Evolutionary conservation across 495 filamentous ascomycete species (phyloP).

Genomic region (Cairneyella variabilis): DNA sequence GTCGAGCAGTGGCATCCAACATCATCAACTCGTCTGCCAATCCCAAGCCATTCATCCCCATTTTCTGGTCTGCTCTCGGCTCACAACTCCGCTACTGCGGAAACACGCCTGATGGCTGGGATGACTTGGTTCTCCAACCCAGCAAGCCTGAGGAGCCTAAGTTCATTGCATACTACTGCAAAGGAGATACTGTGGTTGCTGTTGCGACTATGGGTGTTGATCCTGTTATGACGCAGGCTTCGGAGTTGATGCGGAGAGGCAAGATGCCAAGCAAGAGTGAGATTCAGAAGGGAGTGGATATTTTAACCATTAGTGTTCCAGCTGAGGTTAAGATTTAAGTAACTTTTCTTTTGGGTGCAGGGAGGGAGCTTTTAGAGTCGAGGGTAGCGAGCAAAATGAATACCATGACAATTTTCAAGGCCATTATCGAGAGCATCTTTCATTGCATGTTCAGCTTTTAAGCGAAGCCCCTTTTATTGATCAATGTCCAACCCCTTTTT

Average conservation of each 20-base stretch:
- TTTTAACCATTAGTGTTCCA: conserved; percentile 49
- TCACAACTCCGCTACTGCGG: conserved; percentile 89
- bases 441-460: too few species aligned
- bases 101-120: conserved; percentile 74
- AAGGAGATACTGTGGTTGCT: conserved; percentile 85
- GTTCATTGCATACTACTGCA: conserved; percentile 84
- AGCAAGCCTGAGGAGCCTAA: conserved; percentile 77
- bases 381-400: too few species aligned
- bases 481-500: too few species aligned
- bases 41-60: conserved; percentile 75
- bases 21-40: conserved; percentile 60
- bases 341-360: too few species aligned
- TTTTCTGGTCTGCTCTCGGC: conserved; percentile 95
- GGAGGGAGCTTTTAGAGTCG: too few species aligned
- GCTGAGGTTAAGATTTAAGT: too few species aligned
- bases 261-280: conserved; percentile 81
- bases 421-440: too few species aligned
- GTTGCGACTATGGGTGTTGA: conserved; percentile 89
- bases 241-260: conserved; percentile 79
- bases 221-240: conserved; percentile 76
- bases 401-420: too few species aligned
- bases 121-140: conserved; percentile 73
- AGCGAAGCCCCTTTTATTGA: too few species aligned
- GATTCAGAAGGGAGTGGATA: conserved; percentile 68
- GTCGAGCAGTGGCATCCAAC: conserved; percentile 68